Percentiles rank a stretch among this genome's conserved stretches.
These are phyloP conservation scores for Dictyostelium citrinum DNA, from an alignment of 78 protist genomes.

Conservation along the genomic window DNA sequence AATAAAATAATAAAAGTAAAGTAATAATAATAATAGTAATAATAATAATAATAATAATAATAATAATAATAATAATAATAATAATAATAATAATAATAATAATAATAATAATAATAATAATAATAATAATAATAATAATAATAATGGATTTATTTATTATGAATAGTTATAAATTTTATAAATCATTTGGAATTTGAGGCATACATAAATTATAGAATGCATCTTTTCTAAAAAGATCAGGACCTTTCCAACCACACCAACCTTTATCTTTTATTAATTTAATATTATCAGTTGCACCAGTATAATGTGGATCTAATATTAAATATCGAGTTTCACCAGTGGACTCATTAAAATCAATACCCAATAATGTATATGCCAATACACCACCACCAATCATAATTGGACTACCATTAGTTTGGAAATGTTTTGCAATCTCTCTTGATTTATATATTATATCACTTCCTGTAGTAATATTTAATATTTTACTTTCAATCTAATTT, in stretches of 20 bases:
- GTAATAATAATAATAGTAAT: not conserved
- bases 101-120: not conserved
- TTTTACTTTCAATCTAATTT: constrained; percentile 63
- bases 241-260: constrained; percentile 78
- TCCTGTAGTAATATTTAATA: constrained; percentile 64
- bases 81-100: not conserved
- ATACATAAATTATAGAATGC: constrained; percentile 77
- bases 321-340: constrained; percentile 82
- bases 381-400: constrained; percentile 94
- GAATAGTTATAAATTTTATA: not conserved
- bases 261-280: constrained; percentile 68
- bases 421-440: constrained; percentile 83
- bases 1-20: too few relatives aligned
- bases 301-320: constrained; percentile 92
- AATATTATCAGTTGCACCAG: constrained; percentile 68
- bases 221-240: constrained; percentile 72
- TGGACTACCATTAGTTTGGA: constrained; percentile 84
- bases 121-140: too few relatives aligned
- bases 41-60: not conserved
- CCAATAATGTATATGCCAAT: constrained; percentile 90
- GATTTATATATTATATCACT: constrained; percentile 41
- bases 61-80: not conserved
- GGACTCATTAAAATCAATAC: constrained; percentile 76
- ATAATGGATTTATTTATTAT: not conserved
- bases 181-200: constrained; percentile 53